Evolutionary conservation across 2,329 filamentous ascomycete species (phyloP), one percentile per base, ranked within the genome.

Genomic region (Neofusicoccum sp.): DNA sequence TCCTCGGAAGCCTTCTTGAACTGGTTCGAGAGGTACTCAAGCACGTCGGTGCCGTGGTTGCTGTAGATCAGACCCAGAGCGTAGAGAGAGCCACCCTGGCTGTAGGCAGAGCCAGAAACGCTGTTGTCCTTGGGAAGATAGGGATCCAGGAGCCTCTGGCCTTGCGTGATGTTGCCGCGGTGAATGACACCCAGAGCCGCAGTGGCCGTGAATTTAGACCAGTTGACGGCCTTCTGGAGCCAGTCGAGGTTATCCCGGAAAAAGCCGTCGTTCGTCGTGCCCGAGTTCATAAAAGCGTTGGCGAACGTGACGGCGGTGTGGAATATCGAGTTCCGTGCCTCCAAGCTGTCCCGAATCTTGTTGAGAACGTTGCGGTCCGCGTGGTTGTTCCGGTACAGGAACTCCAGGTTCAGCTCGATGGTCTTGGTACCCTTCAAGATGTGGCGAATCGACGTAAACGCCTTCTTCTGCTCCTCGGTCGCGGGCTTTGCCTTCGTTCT

Each of bases 251-350:
- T 99, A 73, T 98, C 93, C 6, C 96, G 87, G 87, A 99, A 98
- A 81, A 99, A 99, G 73, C 94, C 96, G 79, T 99, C 95, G 71
- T 97, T 95, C 0, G 94, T 97, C 0, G 95, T 99, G 64, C 95
- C 96, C 61, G 96, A 93, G 75, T 99, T 96, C 95, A 99, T 99
- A 76, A 99, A 98, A 9, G 93, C 95, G 72, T 98, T 98, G 73
- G 94, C 95, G 72, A 99, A 95, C 0, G 95, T 98, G 62, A 99
- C 92, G 3, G 93, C 93, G 1, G 93, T 96, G 78, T 99, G 95
- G 85, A 98, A 98, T 69, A 99, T 99, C 36, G 94, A 98, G 79
- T 97, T 98, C 60, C 96, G 87, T 39, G 93, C 93, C 74, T 99
- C 95, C 14, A 99, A 82, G 70, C 93, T 97, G 76, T 99, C 95